A percentile compares a stretch with the other conserved stretches of the same genome.
Conservation (phyloP, 2,329 filamentous ascomycete genomes). For the Cercospora zeina region DNA sequence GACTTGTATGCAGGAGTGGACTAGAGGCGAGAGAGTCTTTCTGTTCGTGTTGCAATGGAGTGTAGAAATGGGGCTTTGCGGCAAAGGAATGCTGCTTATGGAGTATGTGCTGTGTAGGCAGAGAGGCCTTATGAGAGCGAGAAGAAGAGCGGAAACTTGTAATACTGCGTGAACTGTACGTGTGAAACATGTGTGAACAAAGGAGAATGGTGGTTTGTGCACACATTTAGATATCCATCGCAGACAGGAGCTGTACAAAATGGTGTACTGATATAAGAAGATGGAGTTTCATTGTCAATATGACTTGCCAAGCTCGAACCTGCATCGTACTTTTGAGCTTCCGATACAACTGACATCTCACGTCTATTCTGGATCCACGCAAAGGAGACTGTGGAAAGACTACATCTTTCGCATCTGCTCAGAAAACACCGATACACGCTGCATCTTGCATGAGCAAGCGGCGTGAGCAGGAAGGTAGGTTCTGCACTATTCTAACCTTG, state of each 20-base stretch:
- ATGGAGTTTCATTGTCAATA: too few species aligned
- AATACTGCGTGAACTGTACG: background rate
- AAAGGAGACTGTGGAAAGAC: too few species aligned
- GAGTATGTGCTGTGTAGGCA: background rate
- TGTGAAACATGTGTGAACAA: background rate
- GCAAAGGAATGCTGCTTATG: background rate
- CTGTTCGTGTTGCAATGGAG: background rate
- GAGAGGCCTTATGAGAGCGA: too few species aligned
- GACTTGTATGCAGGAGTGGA: conserved; percentile 71
- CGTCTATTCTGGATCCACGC: background rate
- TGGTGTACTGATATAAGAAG: background rate
- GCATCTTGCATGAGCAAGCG: too few species aligned
- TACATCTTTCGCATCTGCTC: too few species aligned
- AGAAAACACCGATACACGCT: too few species aligned
- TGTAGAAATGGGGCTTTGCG: background rate
- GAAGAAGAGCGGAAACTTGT: background rate
- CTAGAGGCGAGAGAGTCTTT: background rate
- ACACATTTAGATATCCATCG: background rate
- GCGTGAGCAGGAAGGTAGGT: too few species aligned
- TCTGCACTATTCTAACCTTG: too few species aligned
- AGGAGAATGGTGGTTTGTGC: background rate
- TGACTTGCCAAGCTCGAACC: too few species aligned
- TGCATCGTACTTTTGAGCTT: too few species aligned
- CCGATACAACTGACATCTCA: too few species aligned
- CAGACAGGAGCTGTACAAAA: conserved; percentile 3